Evolutionary conservation across 495 filamentous ascomycete species (phyloP).

Genomic region (Aspergillus kassunensis): DNA sequence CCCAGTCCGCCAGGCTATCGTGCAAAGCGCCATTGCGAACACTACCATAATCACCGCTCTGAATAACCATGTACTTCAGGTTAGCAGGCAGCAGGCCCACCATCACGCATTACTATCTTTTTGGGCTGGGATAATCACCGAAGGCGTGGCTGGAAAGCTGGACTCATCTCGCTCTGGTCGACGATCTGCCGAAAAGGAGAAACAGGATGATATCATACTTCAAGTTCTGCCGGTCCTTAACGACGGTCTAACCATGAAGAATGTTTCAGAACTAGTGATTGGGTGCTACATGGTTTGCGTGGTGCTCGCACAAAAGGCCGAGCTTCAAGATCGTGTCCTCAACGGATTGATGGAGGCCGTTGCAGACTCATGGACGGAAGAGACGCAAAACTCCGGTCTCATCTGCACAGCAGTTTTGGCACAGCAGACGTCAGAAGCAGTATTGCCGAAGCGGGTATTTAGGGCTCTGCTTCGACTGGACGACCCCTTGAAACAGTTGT

Average conservation of each 20-base stretch:
- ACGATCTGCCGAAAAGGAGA: slow-evolving; percentile 59
- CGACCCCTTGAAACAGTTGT: slow-evolving; percentile 52
- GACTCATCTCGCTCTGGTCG: slow-evolving; percentile 70
- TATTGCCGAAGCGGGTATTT: slow-evolving; percentile 62
- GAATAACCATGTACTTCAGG: slow-evolving; percentile 68
- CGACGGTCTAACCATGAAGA: slow-evolving; percentile 66
- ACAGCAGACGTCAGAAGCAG: slow-evolving; percentile 58
- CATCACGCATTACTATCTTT: slow-evolving; percentile 76
- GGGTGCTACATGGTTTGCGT: slow-evolving; percentile 88
- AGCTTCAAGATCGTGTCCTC: slow-evolving; percentile 68
- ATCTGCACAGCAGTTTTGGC: slow-evolving; percentile 77
- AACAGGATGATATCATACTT: slow-evolving; percentile 73
- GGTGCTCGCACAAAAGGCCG: slow-evolving; percentile 75
- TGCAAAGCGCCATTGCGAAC: slow-evolving; percentile 74
- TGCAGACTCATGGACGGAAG: slow-evolving; percentile 65
- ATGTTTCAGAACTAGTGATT: slow-evolving; percentile 69
- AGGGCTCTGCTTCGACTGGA: slow-evolving; percentile 64
- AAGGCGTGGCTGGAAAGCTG: slow-evolving; percentile 75
- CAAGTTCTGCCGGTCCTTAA: slow-evolving; percentile 72
- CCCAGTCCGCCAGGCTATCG: slow-evolving; percentile 73
- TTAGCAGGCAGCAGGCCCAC: slow-evolving; percentile 62
- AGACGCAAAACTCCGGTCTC: slow-evolving; percentile 68
- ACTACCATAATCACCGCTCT: slow-evolving; percentile 63
- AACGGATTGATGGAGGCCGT: slow-evolving; percentile 83
- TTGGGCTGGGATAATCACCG: slow-evolving; percentile 79